Evolutionary conservation across 2,329 filamentous ascomycete genomes (phyloP).

Genomic region (Colletotrichum truncatum): DNA sequence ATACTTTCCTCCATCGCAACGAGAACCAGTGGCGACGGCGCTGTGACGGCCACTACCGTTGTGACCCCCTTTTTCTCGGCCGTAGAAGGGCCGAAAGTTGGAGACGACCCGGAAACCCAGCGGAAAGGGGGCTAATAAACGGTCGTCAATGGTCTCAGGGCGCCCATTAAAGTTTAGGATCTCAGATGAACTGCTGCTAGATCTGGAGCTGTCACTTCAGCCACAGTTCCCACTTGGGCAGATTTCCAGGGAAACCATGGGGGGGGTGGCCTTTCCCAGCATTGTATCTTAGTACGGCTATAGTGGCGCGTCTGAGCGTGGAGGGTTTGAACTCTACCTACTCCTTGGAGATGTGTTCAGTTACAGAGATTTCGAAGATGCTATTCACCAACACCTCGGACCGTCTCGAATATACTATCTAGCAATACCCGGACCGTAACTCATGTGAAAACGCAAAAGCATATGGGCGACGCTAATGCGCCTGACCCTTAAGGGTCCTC

Average conservation of each 20-base stretch:
- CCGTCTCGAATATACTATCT: too few species aligned
- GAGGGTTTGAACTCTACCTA: neutral
- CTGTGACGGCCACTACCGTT: neutral
- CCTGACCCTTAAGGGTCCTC: neutral
- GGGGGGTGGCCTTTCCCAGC: neutral
- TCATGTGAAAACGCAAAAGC: too few species aligned
- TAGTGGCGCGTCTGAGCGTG: constrained; percentile 16
- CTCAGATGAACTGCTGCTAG: neutral
- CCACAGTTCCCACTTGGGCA: neutral
- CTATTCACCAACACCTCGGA: too few species aligned
- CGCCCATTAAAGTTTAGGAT: constrained; percentile 10
- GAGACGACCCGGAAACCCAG: neutral
- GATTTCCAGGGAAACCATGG: neutral
- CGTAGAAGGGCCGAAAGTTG: constrained; percentile 3
- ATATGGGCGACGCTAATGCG: neutral
- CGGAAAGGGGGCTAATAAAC: neutral
- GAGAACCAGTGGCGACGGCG: neutral
- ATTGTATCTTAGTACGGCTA: neutral
- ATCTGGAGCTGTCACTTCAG: constrained; percentile 14
- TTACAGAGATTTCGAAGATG: too few species aligned
- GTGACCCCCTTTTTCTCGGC: neutral
- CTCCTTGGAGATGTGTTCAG: neutral
- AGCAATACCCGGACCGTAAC: too few species aligned
- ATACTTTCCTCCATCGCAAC: neutral
- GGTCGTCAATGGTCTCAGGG: constrained; percentile 2